phyloP scores from a whole-genome alignment of 495 filamentous ascomycete genomes.

The Emericellopsis terricola region DNA sequence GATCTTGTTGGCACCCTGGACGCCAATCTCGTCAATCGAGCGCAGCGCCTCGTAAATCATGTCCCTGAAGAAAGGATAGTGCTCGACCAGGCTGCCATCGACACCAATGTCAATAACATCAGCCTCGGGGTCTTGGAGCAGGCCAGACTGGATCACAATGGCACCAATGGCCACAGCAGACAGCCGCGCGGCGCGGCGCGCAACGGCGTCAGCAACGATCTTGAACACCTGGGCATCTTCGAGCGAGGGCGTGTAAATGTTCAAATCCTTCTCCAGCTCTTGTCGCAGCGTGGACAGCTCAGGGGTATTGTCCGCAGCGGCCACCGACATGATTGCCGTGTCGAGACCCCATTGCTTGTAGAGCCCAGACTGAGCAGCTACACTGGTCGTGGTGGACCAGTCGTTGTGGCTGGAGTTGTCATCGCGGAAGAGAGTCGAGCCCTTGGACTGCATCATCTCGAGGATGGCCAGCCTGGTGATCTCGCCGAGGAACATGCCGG shows the following conservation, averaged over 20 bases:
- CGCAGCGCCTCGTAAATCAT: slow-evolving; percentile 56
- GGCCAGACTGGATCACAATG: slow-evolving; percentile 55
- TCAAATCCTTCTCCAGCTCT: slow-evolving; percentile 56
- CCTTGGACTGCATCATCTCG: slow-evolving; percentile 40
- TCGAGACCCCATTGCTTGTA: slow-evolving; percentile 78
- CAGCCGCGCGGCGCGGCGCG: slow-evolving; percentile 74
- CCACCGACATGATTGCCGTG: slow-evolving; percentile 65
- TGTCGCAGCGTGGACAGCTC: slow-evolving; percentile 48
- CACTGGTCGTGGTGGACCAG: slow-evolving; percentile 44
- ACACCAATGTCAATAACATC: slow-evolving; percentile 76
- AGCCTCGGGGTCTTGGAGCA: slow-evolving; percentile 34
- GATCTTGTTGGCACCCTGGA: slow-evolving; percentile 55
- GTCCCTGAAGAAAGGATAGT: slow-evolving; percentile 74
- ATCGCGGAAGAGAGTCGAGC: slow-evolving; percentile 49
- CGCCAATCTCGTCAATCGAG: slow-evolving; percentile 52
- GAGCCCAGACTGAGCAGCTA: slow-evolving; percentile 44
- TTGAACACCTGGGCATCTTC: slow-evolving; percentile 77
- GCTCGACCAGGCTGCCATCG: slow-evolving; percentile 79
- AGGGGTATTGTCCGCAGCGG: slow-evolving; percentile 52
- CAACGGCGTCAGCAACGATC: slow-evolving; percentile 63
- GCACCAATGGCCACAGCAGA: slow-evolving; percentile 73
- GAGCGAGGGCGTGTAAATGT: slow-evolving; percentile 46
- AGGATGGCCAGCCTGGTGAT: slow-evolving; percentile 67
- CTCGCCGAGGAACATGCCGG: slow-evolving; percentile 96
- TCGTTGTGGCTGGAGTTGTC: slow-evolving; percentile 46